A percentile compares a stretch with the other conserved stretches of the same genome.
Evolutionary conservation across 1,284 basidiomycete genomes (phyloP).

Genomic region (Austroboletus rostrupii): DNA sequence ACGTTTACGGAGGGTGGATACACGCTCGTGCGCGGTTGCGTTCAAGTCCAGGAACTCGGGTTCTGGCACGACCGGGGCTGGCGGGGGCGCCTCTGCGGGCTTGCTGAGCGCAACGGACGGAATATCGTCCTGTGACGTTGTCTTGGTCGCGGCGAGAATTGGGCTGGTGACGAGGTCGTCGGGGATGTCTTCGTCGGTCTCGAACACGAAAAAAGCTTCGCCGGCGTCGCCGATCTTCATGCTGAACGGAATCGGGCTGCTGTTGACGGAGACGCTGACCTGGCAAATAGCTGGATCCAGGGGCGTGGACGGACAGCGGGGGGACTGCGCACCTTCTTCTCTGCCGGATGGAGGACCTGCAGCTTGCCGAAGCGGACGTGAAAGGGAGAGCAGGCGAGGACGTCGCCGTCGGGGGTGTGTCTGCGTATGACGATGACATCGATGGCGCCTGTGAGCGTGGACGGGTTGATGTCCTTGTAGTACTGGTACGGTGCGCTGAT

Average conservation of each 20-base stretch:
- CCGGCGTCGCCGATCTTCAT: conserved; percentile 99
- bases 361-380: conserved; percentile 98
- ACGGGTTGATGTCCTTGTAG: conserved; percentile 89
- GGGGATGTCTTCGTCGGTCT: conserved; percentile 93
- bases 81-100: conserved; percentile 7
- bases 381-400: conserved; percentile 90
- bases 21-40: conserved; percentile 14
- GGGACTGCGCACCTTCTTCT: conserved; percentile 72
- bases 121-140: conserved; percentile 32
- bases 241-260: conserved; percentile 78
- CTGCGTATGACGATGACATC: conserved; percentile 92
- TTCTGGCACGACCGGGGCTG: conserved; percentile 33
- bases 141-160: conserved; percentile 64
- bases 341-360: conserved; percentile 90
- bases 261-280: conserved; percentile 84
- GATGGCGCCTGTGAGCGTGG: conserved; percentile 93
- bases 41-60: conserved; percentile 31
- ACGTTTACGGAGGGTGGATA: conserved; percentile 18
- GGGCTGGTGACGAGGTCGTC: conserved; percentile 94
- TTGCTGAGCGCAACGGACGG: conserved; percentile 22
- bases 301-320: not conserved
- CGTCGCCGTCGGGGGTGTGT: conserved; percentile 57
- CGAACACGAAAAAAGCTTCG: conserved; percentile 98
- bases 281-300: conserved; percentile 21
- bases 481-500: conserved; percentile 81